Base-by-base conservation (phyloP, 1,139 yeast species). In the Pneumocystis wakefieldiae region DNA sequence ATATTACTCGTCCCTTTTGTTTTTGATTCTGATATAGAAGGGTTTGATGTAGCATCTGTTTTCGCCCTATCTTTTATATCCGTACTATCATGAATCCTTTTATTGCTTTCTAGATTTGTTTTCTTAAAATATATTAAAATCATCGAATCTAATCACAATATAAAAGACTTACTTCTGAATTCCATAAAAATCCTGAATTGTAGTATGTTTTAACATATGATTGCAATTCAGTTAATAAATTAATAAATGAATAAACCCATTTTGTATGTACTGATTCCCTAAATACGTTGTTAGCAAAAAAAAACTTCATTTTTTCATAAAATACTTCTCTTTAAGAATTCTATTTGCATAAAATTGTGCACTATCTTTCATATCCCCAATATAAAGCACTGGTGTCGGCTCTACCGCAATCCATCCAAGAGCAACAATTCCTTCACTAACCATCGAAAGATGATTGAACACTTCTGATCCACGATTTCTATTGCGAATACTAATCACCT, bases 311-410 rank as follows among this genome's bases (percentile, higher is more conserved):
- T 39, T 57, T 57, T 19, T 12, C 10, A 12, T n/a, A 36, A 58
- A 66, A 17, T 65, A 64, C 64, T 81, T 77, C 67, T 89, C 96
- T 74, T 90, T 91, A 73, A 90, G 76, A 57, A 91, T 85, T 70
- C 96, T 81, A 75, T 94, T 91, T 38, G 95, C 83, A 89, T 96
- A 94, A 75, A 91, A 94, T 72, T 86, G 92, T 55, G 96, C 89
- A 57, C 95, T 83, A 70, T 94, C 98, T 72, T 86, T 87, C 76
- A 85, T 87, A 68, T 91, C 97, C 2, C 86, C 82, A 66, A 94
- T 81, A 68, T 80, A 82, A 0, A 89, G 82, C 19, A 84, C 83
- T 0, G 89, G 87, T 14, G 84, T 82, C 4, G 91, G 84, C 2
- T 80, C 82, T 17, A 83, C 81, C 29, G 87, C 83, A 67, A 91